A percentile compares a stretch with the other conserved stretches of the same genome.
phyloP scores from a whole-genome alignment of 352 stramenopile genomes.

The Phytophthora brassicae region DNA sequence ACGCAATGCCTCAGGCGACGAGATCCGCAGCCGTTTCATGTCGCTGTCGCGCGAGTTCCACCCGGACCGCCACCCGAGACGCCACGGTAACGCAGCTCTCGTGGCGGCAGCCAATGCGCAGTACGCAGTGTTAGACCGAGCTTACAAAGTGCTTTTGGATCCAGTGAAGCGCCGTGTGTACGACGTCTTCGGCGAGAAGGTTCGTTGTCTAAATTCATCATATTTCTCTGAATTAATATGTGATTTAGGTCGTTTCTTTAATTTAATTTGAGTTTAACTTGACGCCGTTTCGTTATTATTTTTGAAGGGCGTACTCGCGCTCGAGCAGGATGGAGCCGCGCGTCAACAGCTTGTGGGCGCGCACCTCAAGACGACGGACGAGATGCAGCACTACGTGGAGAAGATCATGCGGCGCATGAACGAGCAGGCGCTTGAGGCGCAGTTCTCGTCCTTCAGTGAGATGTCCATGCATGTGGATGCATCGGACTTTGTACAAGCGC shows the following conservation, averaged over 20 bases:
- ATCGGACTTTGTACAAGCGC: conserved; percentile 65
- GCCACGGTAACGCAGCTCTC: conserved; percentile 42
- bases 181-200: conserved; percentile 75
- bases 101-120: conserved; percentile 71
- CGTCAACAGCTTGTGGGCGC: conserved; percentile 39
- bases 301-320: conserved; percentile 49
- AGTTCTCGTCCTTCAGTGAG: conserved; percentile 82
- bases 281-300: no score
- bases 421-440: conserved; percentile 66
- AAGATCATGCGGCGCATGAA: conserved; percentile 62
- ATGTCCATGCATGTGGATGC: conserved; percentile 82
- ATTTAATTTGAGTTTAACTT: no score
- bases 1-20: conserved; percentile 53
- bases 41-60: conserved; percentile 84
- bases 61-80: conserved; percentile 59
- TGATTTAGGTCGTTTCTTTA: no score
- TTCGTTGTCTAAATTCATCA: not conserved
- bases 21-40: conserved; percentile 72
- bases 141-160: conserved; percentile 82
- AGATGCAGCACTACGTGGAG: conserved; percentile 58
- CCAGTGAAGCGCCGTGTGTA: conserved; percentile 69
- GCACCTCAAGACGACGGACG: conserved; percentile 51
- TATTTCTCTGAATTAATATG: conserved; percentile 10
- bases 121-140: conserved; percentile 77
- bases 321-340: conserved; percentile 56